Evolutionary conservation across 208 protist genomes (phyloP).

Genomic region (Kentomonas sorsogonicus): DNA sequence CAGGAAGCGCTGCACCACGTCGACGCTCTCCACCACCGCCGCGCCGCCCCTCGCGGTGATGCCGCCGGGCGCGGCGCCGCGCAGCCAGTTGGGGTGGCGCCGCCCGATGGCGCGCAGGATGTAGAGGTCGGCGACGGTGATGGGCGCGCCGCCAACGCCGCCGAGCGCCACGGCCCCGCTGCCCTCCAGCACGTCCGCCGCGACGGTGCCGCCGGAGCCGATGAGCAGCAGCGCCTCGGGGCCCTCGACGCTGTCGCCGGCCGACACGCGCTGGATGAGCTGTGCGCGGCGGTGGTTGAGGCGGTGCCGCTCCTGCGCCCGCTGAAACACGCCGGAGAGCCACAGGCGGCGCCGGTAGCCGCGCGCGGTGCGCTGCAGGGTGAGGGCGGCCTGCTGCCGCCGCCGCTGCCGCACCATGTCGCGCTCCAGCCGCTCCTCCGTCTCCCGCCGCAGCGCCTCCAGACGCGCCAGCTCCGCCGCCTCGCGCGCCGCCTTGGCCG

Average conservation of each 20-base stretch:
- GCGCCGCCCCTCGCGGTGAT: constrained; percentile 6
- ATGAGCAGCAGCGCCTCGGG: constrained; percentile 3
- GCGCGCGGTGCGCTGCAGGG: constrained; percentile 52
- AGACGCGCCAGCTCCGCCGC: constrained; percentile 19
- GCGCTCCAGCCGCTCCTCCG: constrained; percentile 29
- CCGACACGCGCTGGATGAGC: constrained; percentile 10
- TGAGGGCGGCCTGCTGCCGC: constrained; percentile 27
- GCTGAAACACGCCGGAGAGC: constrained; percentile 18
- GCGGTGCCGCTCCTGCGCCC: constrained; percentile 10
- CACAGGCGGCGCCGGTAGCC: constrained; percentile 33
- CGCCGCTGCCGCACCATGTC: no score
- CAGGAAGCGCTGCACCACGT: constrained; percentile 29
- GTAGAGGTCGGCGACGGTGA: constrained; percentile 15
- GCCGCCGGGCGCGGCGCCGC: constrained; percentile 3
- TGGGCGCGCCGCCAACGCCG: constrained; percentile 1
- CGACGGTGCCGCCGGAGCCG: background rate
- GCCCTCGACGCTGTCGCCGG: background rate
- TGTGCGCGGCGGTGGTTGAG: constrained; percentile 19
- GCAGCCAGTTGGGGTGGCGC: constrained; percentile 40
- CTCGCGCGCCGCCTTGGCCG: constrained; percentile 18
- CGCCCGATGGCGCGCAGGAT: constrained; percentile 21
- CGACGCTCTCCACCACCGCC: constrained; percentile 13
- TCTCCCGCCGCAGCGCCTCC: constrained; percentile 18
- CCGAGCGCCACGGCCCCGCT: background rate
- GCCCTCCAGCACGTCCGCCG: background rate